A percentile compares a stretch with the other conserved stretches of the same genome.
These are phyloP conservation scores for Platanus orientalis DNA, from an alignment of 164 flowering plant genomes.

Conservation along the genomic window DNA sequence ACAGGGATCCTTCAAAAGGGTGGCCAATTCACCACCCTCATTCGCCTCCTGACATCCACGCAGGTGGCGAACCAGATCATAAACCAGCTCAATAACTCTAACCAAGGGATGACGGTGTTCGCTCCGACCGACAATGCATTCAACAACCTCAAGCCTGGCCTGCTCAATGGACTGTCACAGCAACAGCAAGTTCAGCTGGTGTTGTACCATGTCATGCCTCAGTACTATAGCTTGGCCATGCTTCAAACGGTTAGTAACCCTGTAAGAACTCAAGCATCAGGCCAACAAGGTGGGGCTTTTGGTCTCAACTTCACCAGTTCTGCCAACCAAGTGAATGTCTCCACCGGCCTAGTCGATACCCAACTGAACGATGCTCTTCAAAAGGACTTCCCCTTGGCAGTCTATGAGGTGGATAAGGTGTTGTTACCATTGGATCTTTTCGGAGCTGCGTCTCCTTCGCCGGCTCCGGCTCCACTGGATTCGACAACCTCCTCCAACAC, in stretches of 20 bases:
- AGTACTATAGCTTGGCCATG: constrained; percentile 40
- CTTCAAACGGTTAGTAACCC: constrained; percentile 69
- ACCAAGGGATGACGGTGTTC: constrained; percentile 69
- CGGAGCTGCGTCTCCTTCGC: constrained; percentile 36
- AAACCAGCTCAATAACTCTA: constrained; percentile 69
- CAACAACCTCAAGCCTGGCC: constrained; percentile 56
- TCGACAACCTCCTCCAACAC: constrained; percentile 2
- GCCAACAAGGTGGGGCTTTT: constrained; percentile 26
- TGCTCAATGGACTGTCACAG: constrained; percentile 41
- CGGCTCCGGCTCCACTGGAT: constrained; percentile 28
- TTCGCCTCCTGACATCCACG: constrained; percentile 48
- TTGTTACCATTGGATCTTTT: constrained; percentile 54
- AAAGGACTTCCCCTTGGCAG: constrained; percentile 49
- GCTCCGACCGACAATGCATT: constrained; percentile 94
- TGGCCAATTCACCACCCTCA: constrained; percentile 57
- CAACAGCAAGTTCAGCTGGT: constrained; percentile 59
- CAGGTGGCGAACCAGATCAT: constrained; percentile 42
- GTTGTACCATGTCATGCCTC: constrained; percentile 61
- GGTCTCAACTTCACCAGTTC: constrained; percentile 50
- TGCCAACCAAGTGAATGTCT: constrained; percentile 61
- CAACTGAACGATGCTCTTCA: constrained; percentile 49
- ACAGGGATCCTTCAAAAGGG: constrained; percentile 56
- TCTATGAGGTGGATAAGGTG: constrained; percentile 69
- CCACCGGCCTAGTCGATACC: constrained; percentile 44
- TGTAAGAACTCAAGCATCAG: constrained; percentile 56